Conservation (phyloP, 768 basidiomycete genomes). For the Russula compacta region DNA sequence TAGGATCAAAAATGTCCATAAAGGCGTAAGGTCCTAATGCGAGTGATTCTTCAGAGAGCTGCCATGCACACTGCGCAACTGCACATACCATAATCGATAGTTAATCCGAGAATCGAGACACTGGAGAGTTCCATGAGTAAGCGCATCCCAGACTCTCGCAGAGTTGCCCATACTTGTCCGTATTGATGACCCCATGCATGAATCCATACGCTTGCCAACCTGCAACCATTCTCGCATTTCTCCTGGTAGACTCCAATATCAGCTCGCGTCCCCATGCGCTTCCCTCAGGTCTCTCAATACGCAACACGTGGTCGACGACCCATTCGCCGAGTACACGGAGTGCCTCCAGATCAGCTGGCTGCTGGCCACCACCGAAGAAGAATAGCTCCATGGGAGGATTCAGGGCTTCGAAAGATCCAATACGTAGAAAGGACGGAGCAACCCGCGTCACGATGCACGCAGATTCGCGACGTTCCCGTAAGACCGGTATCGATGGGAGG, state of each 20-base stretch:
- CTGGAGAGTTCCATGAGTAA: conserved; percentile 28
- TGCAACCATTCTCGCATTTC: conserved; percentile 90
- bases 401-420: conserved; percentile 84
- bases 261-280: conserved; percentile 58
- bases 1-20: conserved; percentile 90
- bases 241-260: conserved; percentile 65
- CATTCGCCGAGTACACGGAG: conserved; percentile 70
- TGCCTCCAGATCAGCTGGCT: conserved; percentile 63
- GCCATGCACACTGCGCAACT: not conserved
- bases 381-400: conserved; percentile 56
- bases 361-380: conserved; percentile 73
- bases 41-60: conserved; percentile 1
- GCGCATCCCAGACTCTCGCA: conserved; percentile 5
- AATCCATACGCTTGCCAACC: conserved; percentile 93
- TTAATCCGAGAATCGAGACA: conserved; percentile 64
- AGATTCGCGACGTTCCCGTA: conserved; percentile 63
- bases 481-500: conserved; percentile 62
- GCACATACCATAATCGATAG: conserved; percentile 61
- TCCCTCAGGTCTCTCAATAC: conserved; percentile 29
- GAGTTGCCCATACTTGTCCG: conserved; percentile 65
- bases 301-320: conserved; percentile 54
- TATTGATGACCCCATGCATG: conserved; percentile 97
- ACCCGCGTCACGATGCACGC: conserved; percentile 72
- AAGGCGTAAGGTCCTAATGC: conserved; percentile 76
- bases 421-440: conserved; percentile 84